phyloP scores from a whole-genome alignment of 306 rosid species.

The Lotus japonicus region DNA sequence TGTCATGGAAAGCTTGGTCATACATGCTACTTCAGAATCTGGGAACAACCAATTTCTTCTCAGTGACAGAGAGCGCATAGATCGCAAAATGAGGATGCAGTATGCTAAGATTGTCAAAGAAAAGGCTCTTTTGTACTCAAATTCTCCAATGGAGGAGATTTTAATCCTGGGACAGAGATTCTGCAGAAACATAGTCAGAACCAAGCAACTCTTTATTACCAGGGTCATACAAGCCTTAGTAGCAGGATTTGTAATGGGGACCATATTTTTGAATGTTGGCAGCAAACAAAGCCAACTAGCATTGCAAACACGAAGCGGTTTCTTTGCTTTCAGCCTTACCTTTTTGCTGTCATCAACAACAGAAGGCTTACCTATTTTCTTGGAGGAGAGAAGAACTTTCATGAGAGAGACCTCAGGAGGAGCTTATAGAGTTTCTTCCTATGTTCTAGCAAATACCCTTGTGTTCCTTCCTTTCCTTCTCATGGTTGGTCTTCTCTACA shows the following conservation, averaged over 20 bases:
- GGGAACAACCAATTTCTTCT: constrained; percentile 27
- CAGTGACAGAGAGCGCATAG: constrained; percentile 27
- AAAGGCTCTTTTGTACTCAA: constrained; percentile 37
- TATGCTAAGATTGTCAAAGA: constrained; percentile 27
- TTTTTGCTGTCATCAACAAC: constrained; percentile 71
- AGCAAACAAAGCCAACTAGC: constrained; percentile 25
- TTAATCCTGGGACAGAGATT: constrained; percentile 76
- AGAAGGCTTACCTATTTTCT: constrained; percentile 73
- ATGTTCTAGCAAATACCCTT: constrained; percentile 56
- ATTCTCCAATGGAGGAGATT: constrained; percentile 51
- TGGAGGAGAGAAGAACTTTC: constrained; percentile 59
- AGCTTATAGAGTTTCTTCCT: constrained; percentile 72
- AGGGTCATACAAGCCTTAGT: constrained; percentile 61
- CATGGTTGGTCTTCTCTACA: constrained; percentile 48
- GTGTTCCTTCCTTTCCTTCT: constrained; percentile 62
- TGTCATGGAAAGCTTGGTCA: constrained; percentile 54
- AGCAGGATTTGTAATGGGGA: constrained; percentile 59
- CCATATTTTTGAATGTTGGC: constrained; percentile 59
- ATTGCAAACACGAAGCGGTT: constrained; percentile 54
- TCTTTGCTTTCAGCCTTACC: constrained; percentile 68
- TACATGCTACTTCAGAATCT: constrained; percentile 46
- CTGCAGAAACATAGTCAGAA: constrained; percentile 79
- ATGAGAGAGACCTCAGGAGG: constrained; percentile 79
- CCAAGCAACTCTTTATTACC: constrained; percentile 62
- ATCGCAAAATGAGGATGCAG: constrained; percentile 17